Percentiles rank a stretch among this genome's conserved stretches.
Evolutionary conservation across 2,329 filamentous ascomycete species (phyloP).

Genomic region (Hypoxylon sp.): DNA sequence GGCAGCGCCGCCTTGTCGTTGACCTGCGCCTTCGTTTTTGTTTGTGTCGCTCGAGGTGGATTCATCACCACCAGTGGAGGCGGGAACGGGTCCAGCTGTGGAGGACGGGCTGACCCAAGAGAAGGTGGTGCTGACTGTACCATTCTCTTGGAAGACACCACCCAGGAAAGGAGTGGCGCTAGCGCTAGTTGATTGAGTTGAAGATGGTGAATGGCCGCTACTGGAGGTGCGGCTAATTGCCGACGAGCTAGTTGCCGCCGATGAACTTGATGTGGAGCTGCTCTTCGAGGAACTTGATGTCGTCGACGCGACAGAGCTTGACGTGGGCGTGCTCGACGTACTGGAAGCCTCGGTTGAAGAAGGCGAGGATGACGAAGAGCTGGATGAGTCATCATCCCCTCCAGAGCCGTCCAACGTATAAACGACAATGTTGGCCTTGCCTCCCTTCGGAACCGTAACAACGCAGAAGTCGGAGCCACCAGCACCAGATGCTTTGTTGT

Average conservation of each 20-base stretch:
- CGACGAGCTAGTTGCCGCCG: slow-evolving; percentile 35
- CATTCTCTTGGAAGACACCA: slow-evolving; percentile 70
- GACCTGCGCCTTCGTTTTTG: slow-evolving; percentile 62
- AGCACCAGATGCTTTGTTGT: slow-evolving; percentile 70
- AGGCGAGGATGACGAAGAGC: slow-evolving; percentile 53
- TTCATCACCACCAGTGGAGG: slow-evolving; percentile 47
- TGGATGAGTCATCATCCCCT: slow-evolving; percentile 50
- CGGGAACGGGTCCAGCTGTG: slow-evolving; percentile 49
- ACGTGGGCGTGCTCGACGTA: slow-evolving; percentile 40
- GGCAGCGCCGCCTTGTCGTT: slow-evolving; percentile 65
- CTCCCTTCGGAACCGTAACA: slow-evolving; percentile 78
- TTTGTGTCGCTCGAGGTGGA: slow-evolving; percentile 56
- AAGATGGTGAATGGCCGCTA: slow-evolving; percentile 23
- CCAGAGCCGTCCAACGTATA: slow-evolving; percentile 64
- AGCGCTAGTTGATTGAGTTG: slow-evolving; percentile 35
- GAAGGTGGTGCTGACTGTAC: slow-evolving; percentile 49
- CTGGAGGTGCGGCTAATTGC: slow-evolving; percentile 22
- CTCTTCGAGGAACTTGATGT: slow-evolving; percentile 47
- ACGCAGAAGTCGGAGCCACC: slow-evolving; percentile 81
- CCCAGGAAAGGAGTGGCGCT: slow-evolving; percentile 49
- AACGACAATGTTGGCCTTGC: slow-evolving; percentile 77
- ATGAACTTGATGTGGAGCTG: slow-evolving; percentile 39
- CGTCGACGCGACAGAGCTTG: slow-evolving; percentile 47
- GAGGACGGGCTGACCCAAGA: slow-evolving; percentile 42
- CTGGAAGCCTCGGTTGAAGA: slow-evolving; percentile 52